phyloP scores from a whole-genome alignment of 768 basidiomycete genomes.

The Daedaleopsis nitida region DNA sequence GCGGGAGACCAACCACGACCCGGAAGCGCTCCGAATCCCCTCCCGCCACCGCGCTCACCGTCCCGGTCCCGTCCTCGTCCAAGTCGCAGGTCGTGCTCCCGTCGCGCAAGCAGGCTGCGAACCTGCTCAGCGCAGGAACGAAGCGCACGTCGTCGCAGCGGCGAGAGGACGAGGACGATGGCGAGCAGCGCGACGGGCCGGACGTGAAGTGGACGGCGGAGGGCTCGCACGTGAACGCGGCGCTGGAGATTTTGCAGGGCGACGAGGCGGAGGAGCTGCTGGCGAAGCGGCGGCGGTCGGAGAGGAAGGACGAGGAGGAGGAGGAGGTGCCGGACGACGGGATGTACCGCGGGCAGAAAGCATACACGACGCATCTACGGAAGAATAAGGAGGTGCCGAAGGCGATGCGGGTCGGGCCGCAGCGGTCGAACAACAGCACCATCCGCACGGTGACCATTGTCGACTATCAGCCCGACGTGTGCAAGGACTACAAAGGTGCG shows the following conservation, averaged over 20 bases:
- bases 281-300: conserved; percentile 66
- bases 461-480: conserved; percentile 99
- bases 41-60: conserved; percentile 29
- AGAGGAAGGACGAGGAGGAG: conserved; percentile 52
- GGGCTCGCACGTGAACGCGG: conserved; percentile 73
- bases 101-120: conserved; percentile 62
- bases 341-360: conserved; percentile 81
- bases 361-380: conserved; percentile 79
- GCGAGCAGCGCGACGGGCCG: conserved; percentile 41
- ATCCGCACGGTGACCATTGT: conserved; percentile 93
- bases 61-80: conserved; percentile 33
- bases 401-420: conserved; percentile 84
- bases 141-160: conserved; percentile 60
- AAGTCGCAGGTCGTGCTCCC: conserved; percentile 81
- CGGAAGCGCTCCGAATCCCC: conserved; percentile 79
- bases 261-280: conserved; percentile 80
- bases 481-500: conserved; percentile 98
- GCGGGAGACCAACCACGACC: conserved; percentile 71
- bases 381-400: conserved; percentile 85
- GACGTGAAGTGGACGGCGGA: conserved; percentile 79
- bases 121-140: conserved; percentile 78
- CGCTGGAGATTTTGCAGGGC: conserved; percentile 76
- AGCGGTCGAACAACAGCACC: conserved; percentile 68
- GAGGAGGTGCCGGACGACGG: conserved; percentile 77
- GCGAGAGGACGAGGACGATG: conserved; percentile 52